These are phyloP conservation scores for bread wheat (Triticum aestivum) DNA, from an alignment of 176 grass and related monocot genomes.

Conservation along the genomic window DNA sequence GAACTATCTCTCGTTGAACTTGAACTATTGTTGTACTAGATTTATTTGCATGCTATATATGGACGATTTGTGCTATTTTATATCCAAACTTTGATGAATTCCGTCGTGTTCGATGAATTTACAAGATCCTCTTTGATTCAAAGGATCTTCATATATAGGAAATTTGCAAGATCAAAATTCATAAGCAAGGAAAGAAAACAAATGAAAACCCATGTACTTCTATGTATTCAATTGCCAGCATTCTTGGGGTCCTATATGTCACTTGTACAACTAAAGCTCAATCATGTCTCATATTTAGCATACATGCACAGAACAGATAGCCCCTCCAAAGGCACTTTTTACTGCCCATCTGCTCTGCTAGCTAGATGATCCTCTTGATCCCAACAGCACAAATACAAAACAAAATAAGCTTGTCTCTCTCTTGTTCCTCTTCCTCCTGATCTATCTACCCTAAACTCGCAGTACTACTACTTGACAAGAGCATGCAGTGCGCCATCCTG, in stretches of 20 bases:
- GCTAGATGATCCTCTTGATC: not conserved
- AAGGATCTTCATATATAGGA: too few species aligned
- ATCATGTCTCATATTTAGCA: conserved; percentile 17
- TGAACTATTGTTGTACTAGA: too few species aligned
- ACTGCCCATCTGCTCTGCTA: not conserved
- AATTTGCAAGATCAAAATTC: too few species aligned
- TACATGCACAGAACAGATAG: not conserved
- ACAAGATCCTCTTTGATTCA: too few species aligned
- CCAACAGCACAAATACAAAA: conserved; percentile 5
- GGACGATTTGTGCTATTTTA: too few species aligned
- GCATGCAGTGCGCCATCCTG: conserved; percentile 28
- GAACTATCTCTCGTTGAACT: too few species aligned
- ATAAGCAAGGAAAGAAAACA: not conserved
- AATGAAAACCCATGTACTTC: not conserved
- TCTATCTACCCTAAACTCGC: conserved; percentile 29
- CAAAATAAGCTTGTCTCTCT: conserved; percentile 1
- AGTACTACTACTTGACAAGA: conserved; percentile 50
- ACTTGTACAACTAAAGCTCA: conserved; percentile 4
- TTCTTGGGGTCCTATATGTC: not conserved
- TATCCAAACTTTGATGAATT: too few species aligned
- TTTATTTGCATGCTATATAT: too few species aligned
- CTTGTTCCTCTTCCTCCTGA: not conserved
- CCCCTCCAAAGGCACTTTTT: conserved; percentile 21
- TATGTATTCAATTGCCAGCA: not conserved
- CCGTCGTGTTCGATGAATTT: too few species aligned